These are phyloP conservation scores for Grammothele lineata DNA, from an alignment of 768 basidiomycete genomes.

Conservation along the genomic window DNA sequence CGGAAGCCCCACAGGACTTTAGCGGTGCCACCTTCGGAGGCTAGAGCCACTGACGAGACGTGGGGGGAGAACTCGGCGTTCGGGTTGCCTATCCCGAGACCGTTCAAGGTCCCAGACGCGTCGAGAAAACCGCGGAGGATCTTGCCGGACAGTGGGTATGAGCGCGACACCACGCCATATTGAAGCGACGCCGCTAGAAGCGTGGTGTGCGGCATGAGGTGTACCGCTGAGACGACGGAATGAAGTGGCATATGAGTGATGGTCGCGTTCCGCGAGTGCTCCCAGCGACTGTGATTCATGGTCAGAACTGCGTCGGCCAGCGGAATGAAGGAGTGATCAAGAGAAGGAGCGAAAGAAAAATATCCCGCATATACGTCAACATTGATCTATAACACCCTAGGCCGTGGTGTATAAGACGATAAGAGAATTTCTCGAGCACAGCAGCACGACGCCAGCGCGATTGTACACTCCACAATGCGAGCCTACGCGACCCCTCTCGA, in stretches of 20 bases:
- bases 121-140: conserved; percentile 68
- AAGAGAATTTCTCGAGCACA: no score
- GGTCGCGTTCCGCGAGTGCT: conserved; percentile 53
- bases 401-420: no score
- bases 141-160: conserved; percentile 64
- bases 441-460: no score
- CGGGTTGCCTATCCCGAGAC: conserved; percentile 65
- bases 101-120: conserved; percentile 52
- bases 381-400: no score
- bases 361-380: no score
- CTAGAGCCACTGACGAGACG: conserved; percentile 52
- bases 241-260: conserved; percentile 63
- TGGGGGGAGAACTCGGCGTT: conserved; percentile 72
- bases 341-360: no score
- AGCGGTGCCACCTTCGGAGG: conserved; percentile 61
- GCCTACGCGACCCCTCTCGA: no score
- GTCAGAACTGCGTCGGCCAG: no score
- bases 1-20: conserved; percentile 72
- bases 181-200: conserved; percentile 60
- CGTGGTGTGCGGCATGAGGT: conserved; percentile 51
- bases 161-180: conserved; percentile 72
- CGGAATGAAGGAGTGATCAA: no score
- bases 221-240: conserved; percentile 51
- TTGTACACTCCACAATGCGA: no score
- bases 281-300: conserved; percentile 56